Evolutionary conservation across 2,329 filamentous ascomycete species (phyloP).

Genomic region (Calonectria honghensis): DNA sequence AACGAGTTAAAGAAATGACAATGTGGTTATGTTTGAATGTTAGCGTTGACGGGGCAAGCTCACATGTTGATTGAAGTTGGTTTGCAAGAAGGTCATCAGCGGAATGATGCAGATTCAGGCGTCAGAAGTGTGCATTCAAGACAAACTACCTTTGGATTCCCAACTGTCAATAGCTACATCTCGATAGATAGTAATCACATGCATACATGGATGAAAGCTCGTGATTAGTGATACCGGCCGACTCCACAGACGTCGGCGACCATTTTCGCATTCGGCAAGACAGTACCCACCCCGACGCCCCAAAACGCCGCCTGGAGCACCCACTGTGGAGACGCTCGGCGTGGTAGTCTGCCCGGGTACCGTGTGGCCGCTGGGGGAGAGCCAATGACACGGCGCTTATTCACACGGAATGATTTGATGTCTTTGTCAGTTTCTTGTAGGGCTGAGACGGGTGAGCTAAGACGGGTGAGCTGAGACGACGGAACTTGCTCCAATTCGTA

Average conservation of each 20-base stretch:
- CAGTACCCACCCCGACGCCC: not conserved
- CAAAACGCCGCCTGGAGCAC: not conserved
- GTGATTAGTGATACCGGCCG: constrained; percentile 10
- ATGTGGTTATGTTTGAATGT: not conserved
- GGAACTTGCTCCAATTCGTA: constrained; percentile 8
- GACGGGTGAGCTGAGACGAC: constrained; percentile 1
- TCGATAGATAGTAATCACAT: not conserved
- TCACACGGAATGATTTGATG: constrained; percentile 39
- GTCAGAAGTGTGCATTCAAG: not conserved
- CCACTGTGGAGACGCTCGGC: constrained; percentile 40
- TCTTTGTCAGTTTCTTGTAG: constrained; percentile 16
- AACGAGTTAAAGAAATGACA: constrained; percentile 1
- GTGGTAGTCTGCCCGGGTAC: constrained; percentile 43
- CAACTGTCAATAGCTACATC: not conserved
- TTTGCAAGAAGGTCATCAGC: not conserved
- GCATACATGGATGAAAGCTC: not conserved
- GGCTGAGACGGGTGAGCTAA: constrained; percentile 19
- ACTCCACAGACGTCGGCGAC: constrained; percentile 2
- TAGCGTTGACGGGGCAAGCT: not conserved
- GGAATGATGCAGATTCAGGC: not conserved
- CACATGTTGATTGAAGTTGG: not conserved
- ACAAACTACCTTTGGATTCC: not conserved
- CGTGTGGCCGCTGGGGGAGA: constrained; percentile 26
- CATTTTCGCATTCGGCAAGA: constrained; percentile 15
- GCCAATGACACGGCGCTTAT: constrained; percentile 51